These are phyloP conservation scores for Ogataea glucozyma DNA, from an alignment of 805 yeast genomes.

Conservation along the genomic window DNA sequence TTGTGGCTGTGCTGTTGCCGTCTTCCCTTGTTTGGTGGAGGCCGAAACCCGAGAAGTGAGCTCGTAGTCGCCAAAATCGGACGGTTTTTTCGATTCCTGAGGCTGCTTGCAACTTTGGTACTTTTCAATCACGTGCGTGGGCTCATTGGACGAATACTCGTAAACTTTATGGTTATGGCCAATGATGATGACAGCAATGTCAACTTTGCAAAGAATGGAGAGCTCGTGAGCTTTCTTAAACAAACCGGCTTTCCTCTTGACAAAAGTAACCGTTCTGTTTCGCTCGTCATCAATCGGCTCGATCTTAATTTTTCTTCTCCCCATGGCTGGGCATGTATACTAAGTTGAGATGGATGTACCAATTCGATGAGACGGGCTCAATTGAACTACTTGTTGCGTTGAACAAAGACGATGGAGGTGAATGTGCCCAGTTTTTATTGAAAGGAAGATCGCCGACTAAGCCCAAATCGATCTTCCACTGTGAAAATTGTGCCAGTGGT, in stretches of 20 bases:
- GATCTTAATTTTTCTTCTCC: conserved; percentile 93
- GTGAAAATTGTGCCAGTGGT: too few relatives aligned
- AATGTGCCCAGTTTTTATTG: too few relatives aligned
- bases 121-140: conserved; percentile 47
- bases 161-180: conserved; percentile 82
- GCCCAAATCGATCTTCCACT: too few relatives aligned
- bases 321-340: conserved; percentile 55
- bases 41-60: conserved; percentile 33
- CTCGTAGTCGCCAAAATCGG: conserved; percentile 63
- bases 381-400: too few relatives aligned
- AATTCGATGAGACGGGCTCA: too few relatives aligned
- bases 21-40: conserved; percentile 27
- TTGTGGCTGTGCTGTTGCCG: conserved; percentile 15
- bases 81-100: conserved; percentile 66
- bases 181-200: conserved; percentile 83
- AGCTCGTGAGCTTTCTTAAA: conserved; percentile 86
- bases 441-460: too few relatives aligned
- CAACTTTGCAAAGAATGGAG: conserved; percentile 89
- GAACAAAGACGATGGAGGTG: too few relatives aligned
- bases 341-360: neutral
- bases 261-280: conserved; percentile 82
- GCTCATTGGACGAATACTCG: conserved; percentile 76
- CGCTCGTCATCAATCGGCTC: conserved; percentile 90
- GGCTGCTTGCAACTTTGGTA: conserved; percentile 34
- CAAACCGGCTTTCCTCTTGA: conserved; percentile 91